Evolutionary conservation across 768 basidiomycete species (phyloP), one percentile per base, ranked within the genome.

Genomic region (Lentinula raphanica): DNA sequence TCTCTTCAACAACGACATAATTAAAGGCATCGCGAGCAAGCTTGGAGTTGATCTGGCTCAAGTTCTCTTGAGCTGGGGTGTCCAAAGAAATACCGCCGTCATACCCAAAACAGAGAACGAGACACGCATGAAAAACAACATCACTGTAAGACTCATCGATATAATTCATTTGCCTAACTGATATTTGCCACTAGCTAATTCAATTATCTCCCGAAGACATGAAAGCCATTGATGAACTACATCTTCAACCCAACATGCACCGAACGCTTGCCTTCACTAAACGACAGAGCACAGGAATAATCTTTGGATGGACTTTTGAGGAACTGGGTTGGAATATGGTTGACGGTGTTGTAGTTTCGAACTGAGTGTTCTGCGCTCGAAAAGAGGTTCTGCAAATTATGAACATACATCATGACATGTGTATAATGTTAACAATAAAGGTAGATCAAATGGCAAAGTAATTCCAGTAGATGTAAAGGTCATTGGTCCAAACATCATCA

Each of bases 31-130:
- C 8, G 76, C 78, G 1, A 60, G 68, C 19, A 73, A 73, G 51
- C 62, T 72, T 49, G 59, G 63, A 31, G 65, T 64, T 15, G 71
- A 75, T 1, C 63, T 72, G 1, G 81, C 84, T 3, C 83, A 86
- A 66, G 76, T 87, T 19, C 66, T 86, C 28, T 70, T 88, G 17
- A 75, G 81, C 61, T 88, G 87, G 87, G 82, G 79, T 5, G 81
- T 81, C 15, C 83, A 86, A 64, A 79, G 82, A 21, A 80, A 80
- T 5, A 78, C 85, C 35, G 74, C 79, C 21, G 78, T 85, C 54
- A 77, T 88, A 62, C 87, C 87, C 32, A 88, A 88, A 72, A 80
- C 75, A 38, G 80, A 82, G 67, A 63, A 79, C 58, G 63, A 65
- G 27, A 68, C 66, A n/a, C 74, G 85, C 11, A 73, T 85, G 70